phyloP scores from a whole-genome alignment of 2,329 filamentous ascomycete species.

The Penicillium hordei region DNA sequence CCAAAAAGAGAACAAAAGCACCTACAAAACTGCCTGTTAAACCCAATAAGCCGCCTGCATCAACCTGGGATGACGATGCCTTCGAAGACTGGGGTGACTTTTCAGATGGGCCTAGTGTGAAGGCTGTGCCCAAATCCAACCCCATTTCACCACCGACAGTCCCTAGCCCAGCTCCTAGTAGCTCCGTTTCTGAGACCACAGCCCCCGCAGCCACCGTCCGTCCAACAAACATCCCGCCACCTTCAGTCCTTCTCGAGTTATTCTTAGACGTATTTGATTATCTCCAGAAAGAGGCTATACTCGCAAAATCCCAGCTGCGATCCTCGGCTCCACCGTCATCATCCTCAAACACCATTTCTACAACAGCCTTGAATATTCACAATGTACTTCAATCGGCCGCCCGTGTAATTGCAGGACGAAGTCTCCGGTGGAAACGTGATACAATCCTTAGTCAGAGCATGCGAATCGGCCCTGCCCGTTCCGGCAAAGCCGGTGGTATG shows the following conservation, averaged over 20 bases:
- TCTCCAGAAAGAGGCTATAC: conserved; percentile 64
- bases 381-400: conserved; percentile 58
- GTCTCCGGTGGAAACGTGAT: conserved; percentile 87
- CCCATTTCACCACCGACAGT: conserved; percentile 4
- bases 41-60: conserved; percentile 8
- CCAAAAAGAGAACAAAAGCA: conserved; percentile 10
- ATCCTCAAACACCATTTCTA: conserved; percentile 12
- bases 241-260: conserved; percentile 74
- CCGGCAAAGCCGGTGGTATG: conserved; percentile 76
- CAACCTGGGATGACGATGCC: conserved; percentile 23
- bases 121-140: conserved; percentile 6
- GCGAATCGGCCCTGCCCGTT: conserved; percentile 74
- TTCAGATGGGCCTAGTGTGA: conserved; percentile 17
- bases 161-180: conserved; percentile 14
- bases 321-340: background rate
- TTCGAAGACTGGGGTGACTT: conserved; percentile 27
- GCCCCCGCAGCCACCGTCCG: conserved; percentile 45
- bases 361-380: conserved; percentile 28
- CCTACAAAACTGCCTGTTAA: conserved; percentile 9
- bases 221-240: conserved; percentile 85
- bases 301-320: conserved; percentile 59
- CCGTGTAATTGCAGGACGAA: conserved; percentile 81
- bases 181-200: conserved; percentile 13
- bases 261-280: conserved; percentile 71
- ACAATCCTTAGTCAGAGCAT: conserved; percentile 80